Conservation (phyloP, 345 rosid species). For the Citrus mangshanensis region DNA sequence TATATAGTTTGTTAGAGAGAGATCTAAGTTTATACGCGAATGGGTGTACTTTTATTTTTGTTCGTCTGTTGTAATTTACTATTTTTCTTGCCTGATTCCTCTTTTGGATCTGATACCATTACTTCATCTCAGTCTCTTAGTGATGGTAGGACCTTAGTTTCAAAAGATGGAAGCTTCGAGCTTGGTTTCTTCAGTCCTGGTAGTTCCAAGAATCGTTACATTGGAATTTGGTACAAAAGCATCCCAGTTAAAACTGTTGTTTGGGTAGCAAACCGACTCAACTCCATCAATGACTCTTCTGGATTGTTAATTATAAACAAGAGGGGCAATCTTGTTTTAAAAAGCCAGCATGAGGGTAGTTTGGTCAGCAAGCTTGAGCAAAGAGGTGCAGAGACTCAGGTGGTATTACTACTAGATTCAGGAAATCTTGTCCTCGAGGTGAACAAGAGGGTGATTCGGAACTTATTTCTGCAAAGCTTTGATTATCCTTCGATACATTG, state of each 20-base stretch:
- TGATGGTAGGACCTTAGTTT: conserved; percentile 12
- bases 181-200: conserved; percentile 45
- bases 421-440: conserved; percentile 6
- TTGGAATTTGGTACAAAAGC: conserved; percentile 55
- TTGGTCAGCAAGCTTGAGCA: conserved; percentile 8
- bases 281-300: conserved; percentile 6
- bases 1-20: too few species aligned
- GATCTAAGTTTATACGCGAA: too few species aligned
- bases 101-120: too few species aligned
- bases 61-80: not conserved
- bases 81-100: too few species aligned
- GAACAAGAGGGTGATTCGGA: conserved; percentile 35
- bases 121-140: too few species aligned
- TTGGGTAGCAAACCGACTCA: conserved; percentile 53
- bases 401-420: conserved; percentile 9
- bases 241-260: conserved; percentile 35
- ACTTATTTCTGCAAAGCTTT: conserved; percentile 37
- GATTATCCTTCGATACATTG: conserved; percentile 42
- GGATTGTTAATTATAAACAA: not conserved
- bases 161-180: conserved; percentile 20
- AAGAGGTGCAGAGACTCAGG: conserved; percentile 14
- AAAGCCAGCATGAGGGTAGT: conserved; percentile 13
- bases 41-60: too few species aligned
- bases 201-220: conserved; percentile 32
- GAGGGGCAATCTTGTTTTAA: not conserved